Evolutionary conservation across 768 basidiomycete species (phyloP).

Genomic region (Rickenella mellea): DNA sequence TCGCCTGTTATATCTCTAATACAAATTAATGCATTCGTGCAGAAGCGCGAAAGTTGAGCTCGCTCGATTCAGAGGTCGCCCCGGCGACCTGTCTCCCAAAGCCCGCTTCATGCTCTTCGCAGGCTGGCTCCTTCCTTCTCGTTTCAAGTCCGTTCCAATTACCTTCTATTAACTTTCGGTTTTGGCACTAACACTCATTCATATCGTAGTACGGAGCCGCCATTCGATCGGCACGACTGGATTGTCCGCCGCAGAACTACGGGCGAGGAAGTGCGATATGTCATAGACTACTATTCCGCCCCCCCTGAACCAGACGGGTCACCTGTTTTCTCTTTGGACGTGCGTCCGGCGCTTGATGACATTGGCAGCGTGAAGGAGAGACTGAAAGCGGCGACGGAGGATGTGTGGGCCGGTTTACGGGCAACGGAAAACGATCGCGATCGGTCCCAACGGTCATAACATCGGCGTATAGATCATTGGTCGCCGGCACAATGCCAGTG

Average conservation of each 20-base stretch:
- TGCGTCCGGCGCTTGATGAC: constrained; percentile 88
- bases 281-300: constrained; percentile 97
- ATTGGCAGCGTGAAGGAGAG: constrained; percentile 68
- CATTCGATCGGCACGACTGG: constrained; percentile 99
- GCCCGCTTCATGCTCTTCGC: constrained; percentile 81
- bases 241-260: constrained; percentile 72
- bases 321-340: constrained; percentile 92
- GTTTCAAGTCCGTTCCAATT: constrained; percentile 65
- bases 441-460: neutral
- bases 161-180: neutral
- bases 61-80: constrained; percentile 79
- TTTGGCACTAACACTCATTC: constrained; percentile 4
- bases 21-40: constrained; percentile 1
- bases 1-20: neutral
- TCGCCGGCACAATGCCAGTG: too few species aligned
- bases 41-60: constrained; percentile 68
- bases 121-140: constrained; percentile 81
- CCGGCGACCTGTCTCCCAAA: constrained; percentile 91
- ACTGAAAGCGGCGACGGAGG: constrained; percentile 58
- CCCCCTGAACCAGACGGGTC: constrained; percentile 84
- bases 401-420: constrained; percentile 44
- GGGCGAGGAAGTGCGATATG: constrained; percentile 83
- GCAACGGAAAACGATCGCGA: constrained; percentile 2
- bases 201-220: constrained; percentile 65
- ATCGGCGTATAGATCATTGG: too few species aligned